Conservation (phyloP, 768 basidiomycete genomes). For the Paxillus rubicundulus region DNA sequence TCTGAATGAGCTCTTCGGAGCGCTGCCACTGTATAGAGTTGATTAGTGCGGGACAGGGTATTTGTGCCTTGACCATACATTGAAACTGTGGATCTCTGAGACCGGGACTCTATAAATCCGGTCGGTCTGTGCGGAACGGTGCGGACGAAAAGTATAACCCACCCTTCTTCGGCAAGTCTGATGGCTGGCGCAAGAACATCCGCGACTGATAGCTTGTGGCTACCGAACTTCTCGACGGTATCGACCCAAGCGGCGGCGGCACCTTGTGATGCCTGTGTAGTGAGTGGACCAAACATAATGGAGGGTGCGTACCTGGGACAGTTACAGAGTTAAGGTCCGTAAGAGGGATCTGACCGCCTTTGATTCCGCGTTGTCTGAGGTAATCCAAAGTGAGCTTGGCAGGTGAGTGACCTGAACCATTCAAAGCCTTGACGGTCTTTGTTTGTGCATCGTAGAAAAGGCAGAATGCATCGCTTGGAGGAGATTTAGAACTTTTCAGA, state of each 20-base stretch:
- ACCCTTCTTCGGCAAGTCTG: constrained; percentile 89
- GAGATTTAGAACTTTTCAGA: constrained; percentile 10
- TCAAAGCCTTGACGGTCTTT: constrained; percentile 82
- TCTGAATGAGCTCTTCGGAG: constrained; percentile 66
- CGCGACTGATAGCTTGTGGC: constrained; percentile 54
- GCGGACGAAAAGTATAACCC: constrained; percentile 12
- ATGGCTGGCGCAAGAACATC: constrained; percentile 90
- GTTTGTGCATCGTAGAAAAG: constrained; percentile 85
- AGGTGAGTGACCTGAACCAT: constrained; percentile 90
- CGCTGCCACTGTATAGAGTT: constrained; percentile 40
- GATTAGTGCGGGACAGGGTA: background rate
- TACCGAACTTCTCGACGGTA: constrained; percentile 79
- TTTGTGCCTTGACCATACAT: constrained; percentile 38
- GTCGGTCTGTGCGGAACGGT: background rate
- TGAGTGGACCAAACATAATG: background rate
- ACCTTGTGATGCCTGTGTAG: constrained; percentile 43
- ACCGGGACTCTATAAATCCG: constrained; percentile 65
- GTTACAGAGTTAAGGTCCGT: constrained; percentile 90
- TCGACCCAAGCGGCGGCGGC: constrained; percentile 97
- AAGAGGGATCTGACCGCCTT: constrained; percentile 65
- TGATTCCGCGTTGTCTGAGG: constrained; percentile 64
- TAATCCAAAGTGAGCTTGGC: constrained; percentile 75
- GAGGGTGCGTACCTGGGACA: constrained; percentile 58
- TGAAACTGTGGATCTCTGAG: constrained; percentile 71
- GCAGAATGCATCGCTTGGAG: constrained; percentile 80